Evolutionary conservation across 2,329 filamentous ascomycete species (phyloP), one percentile per base, ranked within the genome.

Genomic region (Cytospora piceae): DNA sequence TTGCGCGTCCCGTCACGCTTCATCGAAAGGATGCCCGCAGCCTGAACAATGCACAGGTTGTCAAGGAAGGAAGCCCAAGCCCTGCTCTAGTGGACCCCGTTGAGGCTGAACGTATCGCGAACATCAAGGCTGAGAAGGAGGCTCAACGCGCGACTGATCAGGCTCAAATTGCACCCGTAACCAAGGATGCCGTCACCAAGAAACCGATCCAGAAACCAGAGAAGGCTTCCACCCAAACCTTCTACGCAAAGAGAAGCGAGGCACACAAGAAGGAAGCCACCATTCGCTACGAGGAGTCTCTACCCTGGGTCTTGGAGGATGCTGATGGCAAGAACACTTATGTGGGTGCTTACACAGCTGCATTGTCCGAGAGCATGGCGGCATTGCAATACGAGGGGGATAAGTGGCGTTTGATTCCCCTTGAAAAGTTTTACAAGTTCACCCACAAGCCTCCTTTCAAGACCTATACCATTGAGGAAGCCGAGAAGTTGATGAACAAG

Each of bases 271-370:
- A 84, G 81, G 84, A 88, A 65, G 82, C 83, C 0, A 86, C 87
- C 64, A 87, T 87, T 78, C 90, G 94, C 69, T 99, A 98, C 71
- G 95, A 98, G 75, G 95, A 99, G 77, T 93, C 94, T 4, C 82
- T 97, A 58, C 95, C 95, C 7, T 99, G 95, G 95, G 94, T 97
- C 75, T 78, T 99, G 42, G 95, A 99, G 75, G 95, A 99, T 76
- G 96, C 94, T 51, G 94, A 99, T 73, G 93, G 93, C 69, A 97
- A 94, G 76, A 94, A 97, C 72, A 91, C 92, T 3, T 98, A 94
- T 93, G 89, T 95, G 39, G 95, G 94, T 54, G 91, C 89, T 64
- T 97, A 98, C 72, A 91, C 98, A 72, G 90, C 91, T 31, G 92
- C 93, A 22, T 84, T 98, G 46, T 97, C 94, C 0, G 90, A 94